Conservation (phyloP, 257 asterid genomes). For the Echium plantagineum region DNA sequence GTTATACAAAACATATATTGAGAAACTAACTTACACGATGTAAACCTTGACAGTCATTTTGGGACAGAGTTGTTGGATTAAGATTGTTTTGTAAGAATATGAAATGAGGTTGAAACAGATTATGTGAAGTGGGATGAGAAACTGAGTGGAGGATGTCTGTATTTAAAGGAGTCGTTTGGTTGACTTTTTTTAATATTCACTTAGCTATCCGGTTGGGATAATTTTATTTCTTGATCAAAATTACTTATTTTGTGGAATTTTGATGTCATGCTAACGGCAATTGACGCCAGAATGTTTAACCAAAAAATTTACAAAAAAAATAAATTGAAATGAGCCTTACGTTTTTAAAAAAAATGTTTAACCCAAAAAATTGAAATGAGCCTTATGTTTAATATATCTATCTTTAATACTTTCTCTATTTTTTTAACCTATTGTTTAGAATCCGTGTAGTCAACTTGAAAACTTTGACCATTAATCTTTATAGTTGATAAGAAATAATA, state of each 20-base stretch:
- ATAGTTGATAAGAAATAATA: too few relatives aligned
- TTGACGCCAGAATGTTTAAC: slow-evolving; percentile 7
- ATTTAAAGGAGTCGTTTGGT: background rate
- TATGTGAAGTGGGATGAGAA: background rate
- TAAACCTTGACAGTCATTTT: slow-evolving; percentile 54
- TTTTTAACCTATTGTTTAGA: too few relatives aligned
- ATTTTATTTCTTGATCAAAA: background rate
- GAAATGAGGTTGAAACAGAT: slow-evolving; percentile 10
- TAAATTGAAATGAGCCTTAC: too few relatives aligned
- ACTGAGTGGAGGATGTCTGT: background rate
- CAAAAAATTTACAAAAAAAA: too few relatives aligned
- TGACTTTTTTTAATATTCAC: background rate
- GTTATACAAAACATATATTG: too few relatives aligned
- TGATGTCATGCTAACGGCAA: slow-evolving; percentile 37
- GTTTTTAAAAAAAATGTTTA: too few relatives aligned
- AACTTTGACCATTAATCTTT: too few relatives aligned
- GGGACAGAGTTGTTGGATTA: slow-evolving; percentile 2
- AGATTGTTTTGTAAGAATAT: slow-evolving; percentile 5
- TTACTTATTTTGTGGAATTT: slow-evolving; percentile 6
- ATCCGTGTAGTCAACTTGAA: too few relatives aligned
- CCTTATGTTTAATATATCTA: too few relatives aligned
- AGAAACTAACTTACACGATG: slow-evolving; percentile 36
- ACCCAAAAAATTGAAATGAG: too few relatives aligned
- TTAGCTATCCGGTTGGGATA: background rate
- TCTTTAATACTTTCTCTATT: too few relatives aligned